Base-by-base conservation (phyloP, 73 alveolate genomes). In the Tetrahymena borealis region DNA sequence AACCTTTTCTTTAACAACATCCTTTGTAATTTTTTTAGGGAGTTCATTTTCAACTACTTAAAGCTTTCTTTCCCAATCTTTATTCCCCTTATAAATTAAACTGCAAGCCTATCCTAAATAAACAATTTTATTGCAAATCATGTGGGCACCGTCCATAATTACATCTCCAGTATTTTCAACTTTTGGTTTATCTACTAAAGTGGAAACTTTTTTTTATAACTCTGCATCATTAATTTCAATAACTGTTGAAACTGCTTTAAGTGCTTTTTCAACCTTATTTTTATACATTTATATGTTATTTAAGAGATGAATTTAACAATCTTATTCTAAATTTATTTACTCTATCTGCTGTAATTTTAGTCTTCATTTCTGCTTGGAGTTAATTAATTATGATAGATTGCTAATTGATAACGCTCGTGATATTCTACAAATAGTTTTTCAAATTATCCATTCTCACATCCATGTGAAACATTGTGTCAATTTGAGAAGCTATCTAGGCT, bases 1-100 rank as follows among this genome's bases (percentile, higher is more conserved):
- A 18, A 93, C 78, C 38, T 90, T 92, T 20, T 85, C 77, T 38
- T 79, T 85, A 36, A 85, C 90, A 12, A 79, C 95, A 93, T 93
- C 95, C 39, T 90, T 93, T 18, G 43, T 79, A 39, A 90, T 85
- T 40, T 43, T 39, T 93, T 93, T 93, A 91, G 40, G 60, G 9
- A 93, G 91, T 38, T 93, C 95, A 85, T 43, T 42, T 77, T 93
- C 95, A 7, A 93, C 39, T 78, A 35, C 78, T 24, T 39, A 15
- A 7, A 93, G 91, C 78, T 42, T 93, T 38, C 91, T 90, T n/a
- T 93, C 95, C 95, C 95, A 93, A 79, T 93, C 95, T 38, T 93
- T 93, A 39, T 90, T 85, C 79, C 95, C 33, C 33, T 85, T 38
- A 24, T 79, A 93, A 41, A 93, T 37, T 41, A 60, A 93, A 15